phyloP scores from a whole-genome alignment of 2,329 filamentous ascomycete species.

The Scedosporium boydii region DNA sequence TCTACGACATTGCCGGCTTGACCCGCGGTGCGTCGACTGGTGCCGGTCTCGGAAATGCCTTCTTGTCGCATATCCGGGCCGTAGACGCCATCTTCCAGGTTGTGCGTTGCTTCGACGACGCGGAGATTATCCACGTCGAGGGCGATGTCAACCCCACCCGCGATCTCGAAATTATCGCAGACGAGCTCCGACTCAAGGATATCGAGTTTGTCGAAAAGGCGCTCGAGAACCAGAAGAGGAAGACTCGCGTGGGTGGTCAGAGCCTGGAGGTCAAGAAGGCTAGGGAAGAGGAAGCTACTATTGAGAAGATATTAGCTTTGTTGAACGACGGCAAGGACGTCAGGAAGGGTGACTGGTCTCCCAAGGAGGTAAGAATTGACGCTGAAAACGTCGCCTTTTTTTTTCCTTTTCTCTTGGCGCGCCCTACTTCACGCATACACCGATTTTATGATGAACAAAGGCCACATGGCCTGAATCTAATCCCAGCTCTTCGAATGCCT shows the following conservation, averaged over 20 bases:
- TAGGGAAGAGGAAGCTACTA: conserved; percentile 85
- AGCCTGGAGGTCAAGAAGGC: conserved; percentile 97
- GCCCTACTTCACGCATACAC: neutral
- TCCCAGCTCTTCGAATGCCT: conserved; percentile 99
- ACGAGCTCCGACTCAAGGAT: conserved; percentile 94
- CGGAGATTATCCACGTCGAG: conserved; percentile 98
- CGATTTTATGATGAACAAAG: conserved; percentile 91
- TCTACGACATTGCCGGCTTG: conserved; percentile 97
- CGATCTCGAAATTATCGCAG: conserved; percentile 92
- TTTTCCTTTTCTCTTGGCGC: conserved; percentile 11
- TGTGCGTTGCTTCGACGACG: conserved; percentile 95
- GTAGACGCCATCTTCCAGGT: conserved; percentile 98
- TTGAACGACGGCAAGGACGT: conserved; percentile 88
- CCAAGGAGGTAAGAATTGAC: conserved; percentile 76
- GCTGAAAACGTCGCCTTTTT: conserved; percentile 11
- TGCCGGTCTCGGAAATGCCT: conserved; percentile 93
- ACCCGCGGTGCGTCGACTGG: conserved; percentile 94
- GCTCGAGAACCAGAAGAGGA: conserved; percentile 83
- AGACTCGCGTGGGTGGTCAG: conserved; percentile 88
- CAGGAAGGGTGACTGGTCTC: conserved; percentile 77
- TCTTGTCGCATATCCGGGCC: conserved; percentile 96
- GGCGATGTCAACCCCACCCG: conserved; percentile 93
- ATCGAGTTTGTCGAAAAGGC: conserved; percentile 98
- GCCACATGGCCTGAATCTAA: conserved; percentile 85
- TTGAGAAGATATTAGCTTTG: conserved; percentile 78